These are phyloP conservation scores for Penicillium parvum DNA, from an alignment of 495 filamentous ascomycete genomes.

Conservation along the genomic window DNA sequence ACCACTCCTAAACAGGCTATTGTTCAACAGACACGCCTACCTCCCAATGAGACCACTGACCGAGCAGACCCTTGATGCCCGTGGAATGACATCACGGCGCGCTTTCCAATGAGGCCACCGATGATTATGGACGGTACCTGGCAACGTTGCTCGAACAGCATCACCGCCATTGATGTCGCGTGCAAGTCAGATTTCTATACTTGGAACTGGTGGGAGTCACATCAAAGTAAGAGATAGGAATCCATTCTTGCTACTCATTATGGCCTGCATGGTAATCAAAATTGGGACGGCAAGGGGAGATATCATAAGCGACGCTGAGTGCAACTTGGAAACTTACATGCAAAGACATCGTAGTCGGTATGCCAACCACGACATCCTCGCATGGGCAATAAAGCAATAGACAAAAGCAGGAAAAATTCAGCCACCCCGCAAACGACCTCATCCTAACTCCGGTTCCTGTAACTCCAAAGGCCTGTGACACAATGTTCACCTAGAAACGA, in stretches of 20 bases:
- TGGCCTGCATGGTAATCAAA: conserved; percentile 9
- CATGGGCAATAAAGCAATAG: background rate
- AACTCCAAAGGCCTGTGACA: conserved; percentile 4
- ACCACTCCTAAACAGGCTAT: background rate
- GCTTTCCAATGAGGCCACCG: conserved; percentile 15
- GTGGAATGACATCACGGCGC: conserved; percentile 17
- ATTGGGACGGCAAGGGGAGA: conserved; percentile 2
- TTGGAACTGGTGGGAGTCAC: background rate
- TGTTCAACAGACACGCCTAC: no score
- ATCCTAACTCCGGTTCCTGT: conserved; percentile 7
- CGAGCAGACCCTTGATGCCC: background rate
- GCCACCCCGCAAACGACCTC: background rate
- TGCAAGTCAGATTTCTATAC: background rate
- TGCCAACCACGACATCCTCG: background rate
- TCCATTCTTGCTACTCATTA: conserved; percentile 21
- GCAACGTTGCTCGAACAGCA: conserved; percentile 7
- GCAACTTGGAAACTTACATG: no score
- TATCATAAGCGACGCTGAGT: conserved; percentile 12
- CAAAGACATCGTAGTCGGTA: background rate
- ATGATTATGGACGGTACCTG: conserved; percentile 12
- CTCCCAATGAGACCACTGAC: background rate
- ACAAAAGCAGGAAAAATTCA: background rate
- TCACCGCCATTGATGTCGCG: background rate
- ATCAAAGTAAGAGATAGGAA: conserved; percentile 1
- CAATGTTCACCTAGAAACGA: background rate